phyloP scores from a whole-genome alignment of 208 protist species.

The Wallacemonas rigidus region DNA sequence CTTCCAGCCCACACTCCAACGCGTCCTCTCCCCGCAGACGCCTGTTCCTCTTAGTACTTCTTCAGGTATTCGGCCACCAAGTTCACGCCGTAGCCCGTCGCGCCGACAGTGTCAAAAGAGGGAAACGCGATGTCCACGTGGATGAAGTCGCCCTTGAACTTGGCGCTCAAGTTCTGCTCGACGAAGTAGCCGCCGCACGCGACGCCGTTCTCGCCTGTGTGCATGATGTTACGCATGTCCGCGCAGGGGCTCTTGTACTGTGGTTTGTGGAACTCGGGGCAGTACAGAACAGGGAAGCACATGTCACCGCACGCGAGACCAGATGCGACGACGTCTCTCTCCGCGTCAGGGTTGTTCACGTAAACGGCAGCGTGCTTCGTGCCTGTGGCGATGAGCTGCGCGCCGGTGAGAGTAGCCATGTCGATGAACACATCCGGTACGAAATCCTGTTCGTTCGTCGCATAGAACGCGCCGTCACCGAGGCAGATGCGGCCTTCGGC shows the following conservation, averaged over 20 bases:
- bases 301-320: slow-evolving; percentile 67
- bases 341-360: slow-evolving; percentile 60
- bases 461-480: slow-evolving; percentile 86
- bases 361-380: slow-evolving; percentile 76
- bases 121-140: slow-evolving; percentile 91
- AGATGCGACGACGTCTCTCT: slow-evolving; percentile 51
- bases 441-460: slow-evolving; percentile 65
- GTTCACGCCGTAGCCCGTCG: slow-evolving; percentile 78
- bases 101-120: slow-evolving; percentile 52
- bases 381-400: slow-evolving; percentile 86
- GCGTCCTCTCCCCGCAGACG: too few relatives aligned
- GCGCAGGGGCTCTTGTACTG: slow-evolving; percentile 68
- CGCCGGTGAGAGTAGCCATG: slow-evolving; percentile 92
- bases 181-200: slow-evolving; percentile 86
- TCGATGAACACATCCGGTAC: slow-evolving; percentile 78
- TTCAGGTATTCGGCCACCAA: slow-evolving; percentile 62
- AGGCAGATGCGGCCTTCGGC: slow-evolving; percentile 90
- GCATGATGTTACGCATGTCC: slow-evolving; percentile 79
- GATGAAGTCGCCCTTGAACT: slow-evolving; percentile 70
- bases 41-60: slow-evolving; percentile 21
- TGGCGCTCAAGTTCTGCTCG: slow-evolving; percentile 50
- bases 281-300: slow-evolving; percentile 86
- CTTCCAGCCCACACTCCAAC: too few relatives aligned
- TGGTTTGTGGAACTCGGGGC: slow-evolving; percentile 76
- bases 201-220: slow-evolving; percentile 49